Evolutionary conservation across 2,329 filamentous ascomycete species (phyloP).

Genomic region (Laburnicola sp.): DNA sequence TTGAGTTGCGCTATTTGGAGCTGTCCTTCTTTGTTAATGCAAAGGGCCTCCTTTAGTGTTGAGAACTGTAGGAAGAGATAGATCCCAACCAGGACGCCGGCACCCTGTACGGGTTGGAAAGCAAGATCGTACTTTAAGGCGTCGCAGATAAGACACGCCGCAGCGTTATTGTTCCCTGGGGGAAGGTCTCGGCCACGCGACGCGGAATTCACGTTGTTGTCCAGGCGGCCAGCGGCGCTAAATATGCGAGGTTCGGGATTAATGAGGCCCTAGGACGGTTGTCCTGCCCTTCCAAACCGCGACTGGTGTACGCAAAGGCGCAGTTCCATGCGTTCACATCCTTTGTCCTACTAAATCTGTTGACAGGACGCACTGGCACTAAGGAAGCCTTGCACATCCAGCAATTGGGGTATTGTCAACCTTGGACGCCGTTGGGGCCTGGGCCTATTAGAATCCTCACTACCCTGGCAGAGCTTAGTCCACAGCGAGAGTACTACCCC

Average conservation of each 20-base stretch:
- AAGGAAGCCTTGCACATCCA: slow-evolving; percentile 57
- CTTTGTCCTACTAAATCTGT: slow-evolving; percentile 52
- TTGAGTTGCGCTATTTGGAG: slow-evolving; percentile 57
- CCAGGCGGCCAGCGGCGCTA: slow-evolving; percentile 19
- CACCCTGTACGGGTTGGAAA: slow-evolving; percentile 60
- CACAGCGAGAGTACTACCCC: slow-evolving; percentile 51
- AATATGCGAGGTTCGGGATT: slow-evolving; percentile 56
- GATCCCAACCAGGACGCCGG: slow-evolving; percentile 59
- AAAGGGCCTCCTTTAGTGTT: slow-evolving; percentile 49
- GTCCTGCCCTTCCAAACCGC: slow-evolving; percentile 58
- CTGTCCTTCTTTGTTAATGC: slow-evolving; percentile 57
- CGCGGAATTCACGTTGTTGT: slow-evolving; percentile 50
- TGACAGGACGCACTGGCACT: slow-evolving; percentile 56
- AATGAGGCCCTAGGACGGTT: slow-evolving; percentile 58
- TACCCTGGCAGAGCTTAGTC: slow-evolving; percentile 35
- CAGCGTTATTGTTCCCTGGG: slow-evolving; percentile 57
- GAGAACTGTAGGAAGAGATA: slow-evolving; percentile 56
- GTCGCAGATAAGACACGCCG: slow-evolving; percentile 43
- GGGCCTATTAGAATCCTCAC: slow-evolving; percentile 17
- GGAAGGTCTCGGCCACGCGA: slow-evolving; percentile 41
- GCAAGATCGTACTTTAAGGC: slow-evolving; percentile 59
- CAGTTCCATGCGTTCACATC: slow-evolving; percentile 60
- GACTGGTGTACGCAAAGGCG: slow-evolving; percentile 60
- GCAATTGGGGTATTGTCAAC: slow-evolving; percentile 51
- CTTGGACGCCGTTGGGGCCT: slow-evolving; percentile 17